Conservation (phyloP, 345 rosid genomes). For the Linum usitatissimum region DNA sequence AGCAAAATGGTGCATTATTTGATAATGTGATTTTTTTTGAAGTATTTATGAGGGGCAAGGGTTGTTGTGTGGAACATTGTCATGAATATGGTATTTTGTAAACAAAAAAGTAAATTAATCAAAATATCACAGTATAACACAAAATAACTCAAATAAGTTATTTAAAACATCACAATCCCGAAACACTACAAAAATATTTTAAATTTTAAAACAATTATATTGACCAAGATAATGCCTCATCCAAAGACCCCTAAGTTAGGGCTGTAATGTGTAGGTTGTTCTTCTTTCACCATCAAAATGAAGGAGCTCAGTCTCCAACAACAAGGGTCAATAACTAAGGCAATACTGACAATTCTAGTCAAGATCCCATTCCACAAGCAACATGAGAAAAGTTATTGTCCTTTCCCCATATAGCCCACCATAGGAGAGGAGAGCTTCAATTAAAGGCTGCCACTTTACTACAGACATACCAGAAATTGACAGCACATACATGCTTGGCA, state of each 20-base stretch:
- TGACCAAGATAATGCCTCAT: background rate
- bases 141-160: too few relatives aligned
- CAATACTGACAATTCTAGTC: background rate
- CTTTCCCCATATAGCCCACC: background rate
- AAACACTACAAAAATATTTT: too few relatives aligned
- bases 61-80: too few relatives aligned
- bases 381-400: background rate
- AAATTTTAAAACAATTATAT: too few relatives aligned
- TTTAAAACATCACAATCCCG: too few relatives aligned
- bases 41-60: too few relatives aligned
- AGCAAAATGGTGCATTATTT: too few relatives aligned
- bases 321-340: background rate
- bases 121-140: too few relatives aligned
- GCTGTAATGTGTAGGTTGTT: background rate
- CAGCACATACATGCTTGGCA: background rate
- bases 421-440: background rate
- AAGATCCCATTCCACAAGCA: constrained; percentile 1
- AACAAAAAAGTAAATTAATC: too few relatives aligned
- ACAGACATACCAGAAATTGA: background rate
- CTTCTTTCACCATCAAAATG: background rate
- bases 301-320: background rate
- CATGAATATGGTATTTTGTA: too few relatives aligned
- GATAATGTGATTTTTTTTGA: too few relatives aligned
- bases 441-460: background rate
- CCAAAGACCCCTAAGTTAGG: background rate